phyloP scores from a whole-genome alignment of 1,139 yeast species.

The Sugiyamaella sp. region DNA sequence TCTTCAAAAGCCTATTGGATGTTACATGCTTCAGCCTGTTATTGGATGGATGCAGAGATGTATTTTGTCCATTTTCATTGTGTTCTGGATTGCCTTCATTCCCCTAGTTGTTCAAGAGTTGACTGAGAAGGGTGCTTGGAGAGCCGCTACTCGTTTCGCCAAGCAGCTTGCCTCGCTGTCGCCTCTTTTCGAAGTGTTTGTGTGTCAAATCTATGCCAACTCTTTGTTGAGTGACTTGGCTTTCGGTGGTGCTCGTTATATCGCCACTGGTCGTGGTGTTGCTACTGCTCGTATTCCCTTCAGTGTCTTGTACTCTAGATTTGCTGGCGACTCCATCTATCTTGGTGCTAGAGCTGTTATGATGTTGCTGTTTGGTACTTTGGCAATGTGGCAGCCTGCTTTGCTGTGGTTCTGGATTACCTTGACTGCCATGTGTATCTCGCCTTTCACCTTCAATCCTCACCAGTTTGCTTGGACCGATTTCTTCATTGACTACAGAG shows the following conservation, averaged over 20 bases:
- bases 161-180: slow-evolving; percentile 90
- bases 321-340: slow-evolving; percentile 96
- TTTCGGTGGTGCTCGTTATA: slow-evolving; percentile 99
- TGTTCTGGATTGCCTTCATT: slow-evolving; percentile 94
- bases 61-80: slow-evolving; percentile 96
- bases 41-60: slow-evolving; percentile 98
- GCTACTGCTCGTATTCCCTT: slow-evolving; percentile 99
- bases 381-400: slow-evolving; percentile 97
- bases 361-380: slow-evolving; percentile 88
- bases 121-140: slow-evolving; percentile 97
- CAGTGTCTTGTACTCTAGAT: slow-evolving; percentile 91
- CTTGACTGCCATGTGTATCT: slow-evolving; percentile 81
- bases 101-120: slow-evolving; percentile 97
- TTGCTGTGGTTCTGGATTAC: slow-evolving; percentile 99
- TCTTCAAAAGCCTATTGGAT: slow-evolving; percentile 82
- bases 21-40: slow-evolving; percentile 90
- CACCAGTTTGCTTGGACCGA: slow-evolving; percentile 99
- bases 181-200: slow-evolving; percentile 97
- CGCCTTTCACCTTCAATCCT: slow-evolving; percentile 96
- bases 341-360: slow-evolving; percentile 92
- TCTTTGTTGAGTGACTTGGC: slow-evolving; percentile 89
- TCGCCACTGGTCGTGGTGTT: slow-evolving; percentile 98
- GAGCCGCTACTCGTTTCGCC: slow-evolving; percentile 85
- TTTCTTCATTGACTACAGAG: slow-evolving; percentile 98
- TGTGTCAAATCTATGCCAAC: slow-evolving; percentile 95